Evolutionary conservation across 1,284 basidiomycete genomes (phyloP).

Genomic region (Rhodotorula sp.): DNA sequence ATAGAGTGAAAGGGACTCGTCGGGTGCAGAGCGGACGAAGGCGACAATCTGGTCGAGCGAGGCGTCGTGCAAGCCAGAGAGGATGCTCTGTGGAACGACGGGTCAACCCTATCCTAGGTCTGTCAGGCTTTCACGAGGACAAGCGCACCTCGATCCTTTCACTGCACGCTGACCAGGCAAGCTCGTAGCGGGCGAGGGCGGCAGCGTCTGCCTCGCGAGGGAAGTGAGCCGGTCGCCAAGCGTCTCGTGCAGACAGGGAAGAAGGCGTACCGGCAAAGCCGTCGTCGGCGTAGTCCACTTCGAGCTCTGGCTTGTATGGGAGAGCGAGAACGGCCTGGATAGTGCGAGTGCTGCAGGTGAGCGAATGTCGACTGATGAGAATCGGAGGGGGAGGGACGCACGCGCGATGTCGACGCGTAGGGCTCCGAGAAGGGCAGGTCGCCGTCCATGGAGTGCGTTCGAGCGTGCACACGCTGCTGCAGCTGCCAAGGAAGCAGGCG

Average conservation of each 20-base stretch:
- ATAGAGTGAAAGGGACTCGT: not conserved
- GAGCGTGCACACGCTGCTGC: too few relatives aligned
- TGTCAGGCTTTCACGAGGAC: not conserved
- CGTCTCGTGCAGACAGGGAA: not conserved
- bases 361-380: not conserved
- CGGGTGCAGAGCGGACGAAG: slow-evolving; percentile 10
- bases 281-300: not conserved
- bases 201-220: not conserved
- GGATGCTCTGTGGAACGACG: slow-evolving; percentile 11
- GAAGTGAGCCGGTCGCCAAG: not conserved
- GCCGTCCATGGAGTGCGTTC: not conserved
- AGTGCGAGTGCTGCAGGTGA: too few relatives aligned
- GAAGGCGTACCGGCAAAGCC: not conserved
- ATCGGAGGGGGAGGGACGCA: slow-evolving; percentile 3
- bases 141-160: slow-evolving; percentile 16
- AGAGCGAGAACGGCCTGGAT: slow-evolving; percentile 30
- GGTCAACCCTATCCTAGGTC: too few relatives aligned
- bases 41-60: slow-evolving; percentile 35
- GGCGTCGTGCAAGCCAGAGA: slow-evolving; percentile 32
- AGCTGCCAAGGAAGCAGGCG: not conserved
- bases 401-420: slow-evolving; percentile 31
- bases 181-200: slow-evolving; percentile 10
- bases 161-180: slow-evolving; percentile 12
- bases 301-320: slow-evolving; percentile 11
- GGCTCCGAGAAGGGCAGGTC: slow-evolving; percentile 22